Percentiles rank a stretch among this genome's conserved stretches.
These are phyloP conservation scores for Psilocybe sp. DNA, from an alignment of 768 basidiomycete species.

Conservation along the genomic window DNA sequence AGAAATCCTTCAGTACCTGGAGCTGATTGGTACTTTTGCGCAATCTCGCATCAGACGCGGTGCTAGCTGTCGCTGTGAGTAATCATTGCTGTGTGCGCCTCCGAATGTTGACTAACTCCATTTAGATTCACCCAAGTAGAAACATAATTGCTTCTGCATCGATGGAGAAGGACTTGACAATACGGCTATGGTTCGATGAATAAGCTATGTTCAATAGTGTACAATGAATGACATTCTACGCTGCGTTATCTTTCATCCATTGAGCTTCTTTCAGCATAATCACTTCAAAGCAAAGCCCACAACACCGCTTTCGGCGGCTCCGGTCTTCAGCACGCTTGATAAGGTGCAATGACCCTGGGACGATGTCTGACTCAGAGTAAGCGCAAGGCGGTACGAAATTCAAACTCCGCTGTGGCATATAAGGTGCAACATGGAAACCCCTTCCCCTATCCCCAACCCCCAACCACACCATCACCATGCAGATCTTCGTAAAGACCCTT, in stretches of 20 bases:
- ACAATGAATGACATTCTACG: too few relatives aligned
- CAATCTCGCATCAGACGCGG: conserved; percentile 41
- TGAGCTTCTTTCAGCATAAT: too few relatives aligned
- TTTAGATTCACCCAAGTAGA: conserved; percentile 72
- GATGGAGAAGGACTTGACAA: conserved; percentile 84
- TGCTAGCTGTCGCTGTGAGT: conserved; percentile 75
- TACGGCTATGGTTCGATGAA: conserved; percentile 75
- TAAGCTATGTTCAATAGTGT: neutral
- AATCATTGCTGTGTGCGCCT: conserved; percentile 14
- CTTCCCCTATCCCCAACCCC: conserved; percentile 9
- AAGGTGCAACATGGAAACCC: conserved; percentile 20
- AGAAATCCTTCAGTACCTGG: neutral
- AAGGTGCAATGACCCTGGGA: conserved; percentile 1
- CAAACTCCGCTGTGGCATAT: conserved; percentile 34
- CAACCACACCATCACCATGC: conserved; percentile 44
- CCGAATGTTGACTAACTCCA: neutral
- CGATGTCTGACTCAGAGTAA: conserved; percentile 17
- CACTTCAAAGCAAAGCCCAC: too few relatives aligned
- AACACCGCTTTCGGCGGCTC: too few relatives aligned
- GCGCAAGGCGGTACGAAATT: conserved; percentile 26
- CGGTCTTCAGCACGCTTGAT: too few relatives aligned
- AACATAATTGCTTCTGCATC: conserved; percentile 84
- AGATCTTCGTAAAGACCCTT: conserved; percentile 62
- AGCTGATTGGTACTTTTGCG: conserved; percentile 1
- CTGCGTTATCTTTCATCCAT: too few relatives aligned